Base-by-base conservation (phyloP, 805 yeast species). In the Jamesozyma spencerorum region DNA sequence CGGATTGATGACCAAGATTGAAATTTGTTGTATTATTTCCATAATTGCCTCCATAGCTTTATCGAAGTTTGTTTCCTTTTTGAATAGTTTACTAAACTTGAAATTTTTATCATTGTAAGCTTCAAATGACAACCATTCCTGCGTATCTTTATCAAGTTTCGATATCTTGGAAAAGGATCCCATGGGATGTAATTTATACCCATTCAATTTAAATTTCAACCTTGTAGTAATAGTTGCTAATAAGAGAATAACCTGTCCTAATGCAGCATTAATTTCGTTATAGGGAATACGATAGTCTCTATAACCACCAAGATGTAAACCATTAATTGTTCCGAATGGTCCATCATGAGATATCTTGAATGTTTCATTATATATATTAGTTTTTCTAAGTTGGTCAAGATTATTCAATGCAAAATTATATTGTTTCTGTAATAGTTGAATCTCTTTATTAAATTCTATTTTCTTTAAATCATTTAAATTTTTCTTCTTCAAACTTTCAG, bases 221-320 rank as follows among this genome's bases (percentile, higher is more conserved):
- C 79, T 68, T 11, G 74, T 65, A 1, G 74, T 61, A 2, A 87
- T 69, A 1, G 90, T 84, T 0, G 80, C 70, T 24, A 88, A 56
- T 15, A 90, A 60, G 11, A 86, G 62, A 2, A 85, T 73, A 2
- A 88, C 64, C 49, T 88, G 95, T 0, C 97, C 97, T 51, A 88
- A 63, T 0, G 94, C 96, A 2, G 94, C 92, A 55, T 87, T 88
- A 33, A 86, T 80, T 51, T 88, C 97, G 40, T 85, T 76, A 94
- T 95, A 86, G 2, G 94, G 81, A 0, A 88, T 84, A 44, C 70
- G 73, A 39, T 65, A 60, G 6, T 69, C 72, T 31, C 73, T 75
- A 36, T 76, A 58, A 12, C 77, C 68, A 0, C 97, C 97, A n/a
- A 90, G 58, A 42, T 95, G 63, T 19, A 85, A 68, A 0, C 88